Conservation (phyloP, 2,329 filamentous ascomycete species). For the Orbilia quercus region DNA sequence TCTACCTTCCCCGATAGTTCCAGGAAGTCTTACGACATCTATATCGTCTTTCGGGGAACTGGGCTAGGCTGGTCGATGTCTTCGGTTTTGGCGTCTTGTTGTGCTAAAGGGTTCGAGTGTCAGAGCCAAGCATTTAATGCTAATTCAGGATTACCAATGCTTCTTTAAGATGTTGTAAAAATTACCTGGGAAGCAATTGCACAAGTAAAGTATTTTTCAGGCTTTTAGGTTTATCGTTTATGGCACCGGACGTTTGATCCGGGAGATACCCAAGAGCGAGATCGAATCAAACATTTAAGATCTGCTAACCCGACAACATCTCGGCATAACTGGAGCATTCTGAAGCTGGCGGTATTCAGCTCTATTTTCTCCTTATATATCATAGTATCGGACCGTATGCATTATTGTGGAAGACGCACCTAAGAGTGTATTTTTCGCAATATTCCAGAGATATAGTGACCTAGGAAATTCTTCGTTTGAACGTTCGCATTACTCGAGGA, state of each 20-base stretch:
- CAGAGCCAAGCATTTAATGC: constrained; percentile 21
- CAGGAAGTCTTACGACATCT: constrained; percentile 3
- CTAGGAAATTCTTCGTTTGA: background rate
- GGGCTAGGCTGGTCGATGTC: constrained; percentile 25
- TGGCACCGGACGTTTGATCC: too few relatives aligned
- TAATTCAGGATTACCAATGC: constrained; percentile 1
- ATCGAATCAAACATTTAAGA: too few relatives aligned
- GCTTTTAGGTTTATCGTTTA: too few relatives aligned
- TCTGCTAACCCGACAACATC: too few relatives aligned
- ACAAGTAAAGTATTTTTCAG: too few relatives aligned
- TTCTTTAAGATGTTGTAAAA: background rate
- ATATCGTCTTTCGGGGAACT: constrained; percentile 3
- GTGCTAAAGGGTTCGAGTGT: background rate
- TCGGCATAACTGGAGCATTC: constrained; percentile 22
- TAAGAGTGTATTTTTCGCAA: too few relatives aligned
- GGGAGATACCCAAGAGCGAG: too few relatives aligned
- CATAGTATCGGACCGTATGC: too few relatives aligned
- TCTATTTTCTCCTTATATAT: constrained; percentile 3
- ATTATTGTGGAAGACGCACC: too few relatives aligned
- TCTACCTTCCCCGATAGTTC: constrained; percentile 10
- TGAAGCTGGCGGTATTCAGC: background rate
- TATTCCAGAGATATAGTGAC: background rate
- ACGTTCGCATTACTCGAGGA: too few relatives aligned
- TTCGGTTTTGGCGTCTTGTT: constrained; percentile 22
- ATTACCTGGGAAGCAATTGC: too few relatives aligned